Evolutionary conservation across 192 early-diverging fungal species (phyloP).

Genomic region (Lobosporangium transversale): DNA sequence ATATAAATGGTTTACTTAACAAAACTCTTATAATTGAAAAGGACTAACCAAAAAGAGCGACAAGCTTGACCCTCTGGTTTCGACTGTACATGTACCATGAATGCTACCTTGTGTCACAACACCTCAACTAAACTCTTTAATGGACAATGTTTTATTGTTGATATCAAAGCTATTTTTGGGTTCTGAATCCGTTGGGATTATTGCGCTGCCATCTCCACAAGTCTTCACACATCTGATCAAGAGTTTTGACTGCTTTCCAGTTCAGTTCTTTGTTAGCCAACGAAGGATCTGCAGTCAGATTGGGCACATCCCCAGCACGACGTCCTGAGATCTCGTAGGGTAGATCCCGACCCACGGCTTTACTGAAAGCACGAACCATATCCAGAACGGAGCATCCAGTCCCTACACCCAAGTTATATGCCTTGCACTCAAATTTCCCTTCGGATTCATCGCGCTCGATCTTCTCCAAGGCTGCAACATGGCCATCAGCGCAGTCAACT

Average conservation of each 20-base stretch:
- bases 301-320: constrained; percentile 63
- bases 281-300: constrained; percentile 61
- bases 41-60: too few relatives aligned
- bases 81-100: too few relatives aligned
- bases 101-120: too few relatives aligned
- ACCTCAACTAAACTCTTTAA: too few relatives aligned
- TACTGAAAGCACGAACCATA: constrained; percentile 85
- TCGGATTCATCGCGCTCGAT: constrained; percentile 63
- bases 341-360: constrained; percentile 83
- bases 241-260: constrained; percentile 58
- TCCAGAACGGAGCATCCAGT: constrained; percentile 93
- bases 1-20: too few relatives aligned
- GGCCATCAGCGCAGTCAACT: constrained; percentile 89
- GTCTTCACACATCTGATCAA: constrained; percentile 70
- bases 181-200: constrained; percentile 61
- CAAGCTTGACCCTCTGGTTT: too few relatives aligned
- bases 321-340: constrained; percentile 70
- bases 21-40: too few relatives aligned
- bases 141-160: too few relatives aligned
- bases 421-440: constrained; percentile 58
- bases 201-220: constrained; percentile 66
- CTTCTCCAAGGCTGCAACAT: constrained; percentile 85
- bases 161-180: neutral
- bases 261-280: constrained; percentile 61
- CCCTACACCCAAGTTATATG: constrained; percentile 94